Percentiles rank a stretch among this genome's conserved stretches.
phyloP scores from a whole-genome alignment of 2,329 filamentous ascomycete genomes.

The Onygenales sp. region DNA sequence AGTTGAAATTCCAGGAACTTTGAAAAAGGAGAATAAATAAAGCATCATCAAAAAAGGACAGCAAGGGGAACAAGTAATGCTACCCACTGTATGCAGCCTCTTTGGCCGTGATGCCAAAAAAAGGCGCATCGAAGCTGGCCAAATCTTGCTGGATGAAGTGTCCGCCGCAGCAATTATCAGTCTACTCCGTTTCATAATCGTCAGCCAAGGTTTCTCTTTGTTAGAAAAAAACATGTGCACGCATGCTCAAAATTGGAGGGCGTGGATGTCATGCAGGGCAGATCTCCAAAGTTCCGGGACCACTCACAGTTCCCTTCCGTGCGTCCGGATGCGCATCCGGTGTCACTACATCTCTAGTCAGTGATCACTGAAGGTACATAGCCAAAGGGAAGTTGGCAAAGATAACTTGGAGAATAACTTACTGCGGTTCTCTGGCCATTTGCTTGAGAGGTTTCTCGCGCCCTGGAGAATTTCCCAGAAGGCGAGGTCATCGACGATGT shows the following conservation, averaged over 20 bases:
- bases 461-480: conserved; percentile 1
- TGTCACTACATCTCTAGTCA: not conserved
- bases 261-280: not conserved
- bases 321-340: not conserved
- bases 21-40: not conserved
- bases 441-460: not conserved
- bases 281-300: not conserved
- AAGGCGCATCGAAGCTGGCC: conserved; percentile 10
- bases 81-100: not conserved
- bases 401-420: not conserved
- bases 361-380: not conserved
- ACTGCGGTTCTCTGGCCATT: not conserved
- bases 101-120: conserved; percentile 9
- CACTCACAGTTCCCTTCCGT: not conserved
- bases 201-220: not conserved
- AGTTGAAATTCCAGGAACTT: not conserved
- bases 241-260: not conserved
- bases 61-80: not conserved
- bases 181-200: not conserved
- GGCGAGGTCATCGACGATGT: not conserved
- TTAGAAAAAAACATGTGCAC: not conserved
- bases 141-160: conserved; percentile 11
- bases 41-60: not conserved
- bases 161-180: conserved; percentile 4
- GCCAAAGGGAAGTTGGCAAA: not conserved